Conservation (phyloP, 192 early-diverging fungal genomes). For the Haplosporangium gracile region DNA sequence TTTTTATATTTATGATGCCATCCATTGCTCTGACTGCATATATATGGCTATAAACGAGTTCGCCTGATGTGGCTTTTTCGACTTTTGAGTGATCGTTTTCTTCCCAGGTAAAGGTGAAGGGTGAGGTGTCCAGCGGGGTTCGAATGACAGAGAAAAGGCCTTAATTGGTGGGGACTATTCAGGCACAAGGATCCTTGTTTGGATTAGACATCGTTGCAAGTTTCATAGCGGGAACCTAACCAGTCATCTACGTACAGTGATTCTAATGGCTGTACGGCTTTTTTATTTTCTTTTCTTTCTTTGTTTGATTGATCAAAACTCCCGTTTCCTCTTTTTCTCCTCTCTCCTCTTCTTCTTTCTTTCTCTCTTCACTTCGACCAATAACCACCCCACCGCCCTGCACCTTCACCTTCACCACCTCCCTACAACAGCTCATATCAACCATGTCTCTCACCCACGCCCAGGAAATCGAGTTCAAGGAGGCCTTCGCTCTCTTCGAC, state of each 20-base stretch:
- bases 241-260: no score
- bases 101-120: no score
- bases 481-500: slow-evolving; percentile 58
- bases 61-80: no score
- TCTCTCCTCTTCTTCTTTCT: slow-evolving; percentile 6
- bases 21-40: neutral
- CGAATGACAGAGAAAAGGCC: no score
- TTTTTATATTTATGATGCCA: neutral
- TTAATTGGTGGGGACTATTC: no score
- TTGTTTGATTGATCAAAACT: neutral
- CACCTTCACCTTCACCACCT: neutral
- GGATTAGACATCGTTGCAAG: no score
- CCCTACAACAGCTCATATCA: neutral
- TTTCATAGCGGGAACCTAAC: no score
- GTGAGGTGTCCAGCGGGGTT: no score
- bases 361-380: neutral
- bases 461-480: slow-evolving; percentile 58
- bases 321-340: slow-evolving; percentile 5
- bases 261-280: neutral
- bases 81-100: no score
- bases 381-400: neutral
- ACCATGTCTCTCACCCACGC: slow-evolving; percentile 42
- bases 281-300: slow-evolving; percentile 1
- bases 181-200: no score
- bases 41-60: no score